Percentiles rank a stretch among this genome's conserved stretches.
Conservation (phyloP, 371 early-diverging fungal genomes). For the Capillidium rhysosporum region DNA sequence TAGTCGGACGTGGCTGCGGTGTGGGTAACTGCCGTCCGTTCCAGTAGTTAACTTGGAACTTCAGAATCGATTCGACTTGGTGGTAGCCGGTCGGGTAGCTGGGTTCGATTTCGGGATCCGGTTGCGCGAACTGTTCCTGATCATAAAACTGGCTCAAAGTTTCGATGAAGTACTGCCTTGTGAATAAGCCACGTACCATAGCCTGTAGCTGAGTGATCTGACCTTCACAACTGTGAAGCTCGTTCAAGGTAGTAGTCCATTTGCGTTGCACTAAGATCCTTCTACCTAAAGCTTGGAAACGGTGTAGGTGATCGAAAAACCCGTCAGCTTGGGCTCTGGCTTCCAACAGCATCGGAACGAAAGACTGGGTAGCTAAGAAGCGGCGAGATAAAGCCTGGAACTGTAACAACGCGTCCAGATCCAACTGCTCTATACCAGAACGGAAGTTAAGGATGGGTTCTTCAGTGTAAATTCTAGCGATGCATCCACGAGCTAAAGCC, state of each 20-base stretch:
- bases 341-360: background rate
- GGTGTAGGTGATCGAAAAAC: background rate
- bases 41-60: slow-evolving; percentile 63
- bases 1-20: background rate
- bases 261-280: slow-evolving; percentile 9
- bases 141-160: background rate
- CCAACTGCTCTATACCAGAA: background rate
- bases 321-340: slow-evolving; percentile 1
- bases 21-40: slow-evolving; percentile 30
- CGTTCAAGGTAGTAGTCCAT: background rate
- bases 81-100: background rate
- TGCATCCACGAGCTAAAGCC: slow-evolving; percentile 21
- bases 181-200: slow-evolving; percentile 1
- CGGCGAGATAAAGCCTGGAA: slow-evolving; percentile 2
- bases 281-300: slow-evolving; percentile 1
- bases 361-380: background rate
- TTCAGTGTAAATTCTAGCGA: slow-evolving; percentile 4
- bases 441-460: background rate
- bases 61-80: slow-evolving; percentile 34
- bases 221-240: background rate
- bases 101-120: background rate
- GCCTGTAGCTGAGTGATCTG: slow-evolving; percentile 20
- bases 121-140: background rate
- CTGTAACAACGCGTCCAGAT: background rate
- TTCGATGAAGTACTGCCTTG: slow-evolving; percentile 1